Base-by-base conservation (phyloP, 345 rosid genomes). In the Odontarrhena argentea region DNA sequence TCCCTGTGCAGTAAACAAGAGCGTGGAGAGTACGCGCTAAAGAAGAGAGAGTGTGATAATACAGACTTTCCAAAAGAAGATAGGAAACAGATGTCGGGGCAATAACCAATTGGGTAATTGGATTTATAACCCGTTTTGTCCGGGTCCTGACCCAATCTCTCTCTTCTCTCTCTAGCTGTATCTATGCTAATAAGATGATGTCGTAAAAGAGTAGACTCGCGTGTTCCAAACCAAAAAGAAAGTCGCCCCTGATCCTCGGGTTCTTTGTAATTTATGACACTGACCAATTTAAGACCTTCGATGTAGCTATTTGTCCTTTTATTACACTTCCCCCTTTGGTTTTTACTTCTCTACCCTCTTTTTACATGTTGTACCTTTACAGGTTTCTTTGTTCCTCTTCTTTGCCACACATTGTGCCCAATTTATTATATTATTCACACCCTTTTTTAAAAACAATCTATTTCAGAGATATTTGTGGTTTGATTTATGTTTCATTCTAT, bases 171-270 rank as follows among this genome's bases (percentile, higher is more conserved):
- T 34, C 46, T 32, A 36, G 68, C 68, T 46, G 65, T 71, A 12
- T 58, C 71, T 72, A 49, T 48, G 8, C 6, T 11, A 11, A 9
- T 43, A 2, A 2, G 32, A 28, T 28, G 32, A 41, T 41, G n/a
- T 41, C 3, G 9, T 3, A 3, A 41, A 8, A 41, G 9, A 41
- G 50, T 71, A 32, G 45, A 63, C 68, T 71, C 69, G 75, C 75
- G 75, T 71, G 64, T 71, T 63, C 59, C 22, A 44, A 6, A 55
- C 6, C 9, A 53, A 42, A 34, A 32, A 32, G 8, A 32, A 58
- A 65, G 76, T 58, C 76, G 42, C 71, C 76, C 76, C 60, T 73
- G 70, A 73, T 73, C 71, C 71, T 73, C 76, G 76, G 76, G 76
- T 73, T 73, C 67, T 73, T 73, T 73, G 76, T 73, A 65, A 65